phyloP scores from a whole-genome alignment of 1,284 basidiomycete genomes.

The Puccinia sorghi region DNA sequence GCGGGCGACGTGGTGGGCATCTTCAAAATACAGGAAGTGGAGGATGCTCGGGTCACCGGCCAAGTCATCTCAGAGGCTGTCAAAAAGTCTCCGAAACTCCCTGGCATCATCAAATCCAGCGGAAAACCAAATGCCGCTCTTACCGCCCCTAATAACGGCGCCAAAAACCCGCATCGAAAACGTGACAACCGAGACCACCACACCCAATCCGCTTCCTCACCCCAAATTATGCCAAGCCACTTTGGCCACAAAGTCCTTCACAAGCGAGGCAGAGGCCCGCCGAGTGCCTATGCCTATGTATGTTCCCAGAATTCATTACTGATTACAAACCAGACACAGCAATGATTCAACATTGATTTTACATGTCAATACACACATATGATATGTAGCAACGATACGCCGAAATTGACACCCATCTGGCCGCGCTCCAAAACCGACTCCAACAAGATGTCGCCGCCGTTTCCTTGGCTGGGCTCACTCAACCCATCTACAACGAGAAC shows the following conservation, averaged over 20 bases:
- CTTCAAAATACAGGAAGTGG: background rate
- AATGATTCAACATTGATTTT: too few species aligned
- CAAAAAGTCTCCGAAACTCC: background rate
- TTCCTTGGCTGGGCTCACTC: background rate
- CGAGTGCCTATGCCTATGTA: slow-evolving; percentile 6
- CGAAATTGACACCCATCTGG: slow-evolving; percentile 23
- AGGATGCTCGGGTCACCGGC: background rate
- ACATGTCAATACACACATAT: background rate
- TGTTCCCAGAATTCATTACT: background rate
- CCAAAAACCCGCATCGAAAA: background rate
- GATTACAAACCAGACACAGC: background rate
- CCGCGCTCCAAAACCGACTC: slow-evolving; percentile 6
- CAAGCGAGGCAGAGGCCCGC: background rate
- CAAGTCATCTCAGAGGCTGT: background rate
- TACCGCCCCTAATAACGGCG: background rate
- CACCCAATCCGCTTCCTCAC: background rate
- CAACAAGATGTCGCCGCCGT: background rate
- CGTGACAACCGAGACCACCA: background rate
- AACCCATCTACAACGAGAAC: slow-evolving; percentile 11
- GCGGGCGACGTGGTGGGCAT: background rate
- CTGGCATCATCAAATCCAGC: background rate
- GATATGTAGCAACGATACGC: slow-evolving; percentile 12
- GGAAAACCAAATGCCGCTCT: too few species aligned
- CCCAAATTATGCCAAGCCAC: background rate
- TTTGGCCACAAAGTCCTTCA: background rate